A percentile compares a stretch with the other conserved stretches of the same genome.
Conservation (phyloP, 1,284 basidiomycete species). For the Paramarasmius palmivorus region DNA sequence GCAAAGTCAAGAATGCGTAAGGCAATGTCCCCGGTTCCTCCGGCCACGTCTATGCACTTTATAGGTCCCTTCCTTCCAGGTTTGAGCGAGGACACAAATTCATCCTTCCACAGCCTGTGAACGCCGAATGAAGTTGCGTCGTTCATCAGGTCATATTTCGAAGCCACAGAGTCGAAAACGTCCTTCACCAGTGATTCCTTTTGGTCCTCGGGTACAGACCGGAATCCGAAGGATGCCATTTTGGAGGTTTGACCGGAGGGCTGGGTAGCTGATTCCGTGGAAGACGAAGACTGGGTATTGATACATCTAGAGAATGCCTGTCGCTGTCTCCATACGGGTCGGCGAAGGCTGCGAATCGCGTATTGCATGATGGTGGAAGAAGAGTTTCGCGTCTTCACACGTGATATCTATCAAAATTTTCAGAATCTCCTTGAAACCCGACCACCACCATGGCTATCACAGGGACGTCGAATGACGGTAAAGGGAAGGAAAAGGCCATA, state of each 20-base stretch:
- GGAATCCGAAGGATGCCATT: conserved; percentile 92
- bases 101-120: conserved; percentile 97
- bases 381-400: not conserved
- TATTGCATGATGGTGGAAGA: not conserved
- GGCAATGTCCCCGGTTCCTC: conserved; percentile 98
- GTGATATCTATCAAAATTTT: conserved; percentile 4
- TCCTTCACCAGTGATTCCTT: conserved; percentile 83
- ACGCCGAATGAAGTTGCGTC: conserved; percentile 97
- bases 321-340: not conserved
- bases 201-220: conserved; percentile 75
- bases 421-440: too few species aligned
- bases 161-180: conserved; percentile 96
- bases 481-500: conserved; percentile 46
- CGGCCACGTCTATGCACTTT: conserved; percentile 94
- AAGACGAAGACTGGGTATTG: conserved; percentile 9
- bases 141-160: conserved; percentile 98
- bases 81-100: conserved; percentile 79
- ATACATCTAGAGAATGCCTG: conserved; percentile 9
- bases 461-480: conserved; percentile 26
- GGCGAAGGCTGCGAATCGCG: not conserved
- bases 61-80: conserved; percentile 75
- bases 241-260: conserved; percentile 19
- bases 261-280: not conserved
- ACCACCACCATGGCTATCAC: conserved; percentile 22
- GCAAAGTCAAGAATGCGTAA: conserved; percentile 92